Evolutionary conservation across 2,329 filamentous ascomycete genomes (phyloP).

Genomic region (Fusarium armeniacum): DNA sequence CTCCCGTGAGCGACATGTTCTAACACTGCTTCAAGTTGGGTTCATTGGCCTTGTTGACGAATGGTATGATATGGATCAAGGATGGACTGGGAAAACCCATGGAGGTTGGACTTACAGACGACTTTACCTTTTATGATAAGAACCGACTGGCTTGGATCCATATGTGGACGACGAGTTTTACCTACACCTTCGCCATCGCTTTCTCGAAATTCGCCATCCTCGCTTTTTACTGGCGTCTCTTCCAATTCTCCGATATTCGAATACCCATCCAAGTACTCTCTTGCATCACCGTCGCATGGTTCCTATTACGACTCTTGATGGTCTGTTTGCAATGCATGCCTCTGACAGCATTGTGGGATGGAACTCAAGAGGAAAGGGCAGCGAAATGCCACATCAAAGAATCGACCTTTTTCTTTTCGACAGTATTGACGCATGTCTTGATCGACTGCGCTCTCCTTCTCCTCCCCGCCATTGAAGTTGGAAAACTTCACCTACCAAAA

Average conservation of each 20-base stretch:
- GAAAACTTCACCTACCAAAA: constrained; percentile 49
- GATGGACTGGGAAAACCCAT: constrained; percentile 40
- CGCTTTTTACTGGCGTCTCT: constrained; percentile 52
- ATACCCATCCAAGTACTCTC: constrained; percentile 50
- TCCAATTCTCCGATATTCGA: constrained; percentile 49
- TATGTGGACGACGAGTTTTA: constrained; percentile 49
- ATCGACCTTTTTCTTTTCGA: constrained; percentile 53
- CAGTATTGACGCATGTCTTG: constrained; percentile 51
- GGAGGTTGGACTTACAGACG: constrained; percentile 33
- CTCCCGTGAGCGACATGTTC: not conserved
- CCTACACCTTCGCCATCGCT: constrained; percentile 50
- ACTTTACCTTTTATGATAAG: constrained; percentile 32
- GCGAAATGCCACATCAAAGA: constrained; percentile 51
- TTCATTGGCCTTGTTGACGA: constrained; percentile 37
- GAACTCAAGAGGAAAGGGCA: constrained; percentile 39
- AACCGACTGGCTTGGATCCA: constrained; percentile 39
- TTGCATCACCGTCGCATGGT: constrained; percentile 46
- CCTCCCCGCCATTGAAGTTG: constrained; percentile 52
- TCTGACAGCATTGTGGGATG: constrained; percentile 53
- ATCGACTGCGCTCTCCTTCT: constrained; percentile 53
- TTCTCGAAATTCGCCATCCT: constrained; percentile 52
- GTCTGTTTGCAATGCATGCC: constrained; percentile 54
- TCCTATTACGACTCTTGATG: constrained; percentile 51
- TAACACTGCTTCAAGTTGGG: constrained; percentile 28
- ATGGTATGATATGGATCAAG: constrained; percentile 38